Evolutionary conservation across 768 basidiomycete genomes (phyloP), one percentile per base, ranked within the genome.

Genomic region (Grammothele lineata): DNA sequence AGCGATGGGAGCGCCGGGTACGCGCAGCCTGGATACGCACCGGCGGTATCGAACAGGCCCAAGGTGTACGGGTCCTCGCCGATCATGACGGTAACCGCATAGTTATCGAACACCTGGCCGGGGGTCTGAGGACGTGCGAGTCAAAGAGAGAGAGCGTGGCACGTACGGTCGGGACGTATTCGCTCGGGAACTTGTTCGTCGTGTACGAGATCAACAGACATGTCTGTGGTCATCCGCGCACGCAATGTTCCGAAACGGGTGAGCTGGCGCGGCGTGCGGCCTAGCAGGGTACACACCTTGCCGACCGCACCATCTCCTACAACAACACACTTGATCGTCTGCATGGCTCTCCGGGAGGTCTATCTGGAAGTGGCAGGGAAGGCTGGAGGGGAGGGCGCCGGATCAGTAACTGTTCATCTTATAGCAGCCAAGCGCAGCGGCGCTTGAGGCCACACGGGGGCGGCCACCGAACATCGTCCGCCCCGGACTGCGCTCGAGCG

Each of bases 81-180:
- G 71, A 99, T 98, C 96, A 99, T 98, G 49, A 99, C 96, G n/a
- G 95, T 98, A 53, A 98, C 96, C 52, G 96, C 96, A 71, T 94
- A 94, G 70, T 95, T 95, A 70, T 95, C 91, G 68, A 93, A 93
- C 50, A 92, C 87, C 89, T 91, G 70, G 15, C 32, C 70, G 15
- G 33, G n/a, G 38, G 32, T 30, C 26, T n/a, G 27, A 33, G 34
- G 15, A 18, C 37, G 30, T 49, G 43, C 32, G 24, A 11, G 19
- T 33, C 25, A 45, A 62, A 40, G 55, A 50, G 35, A 36, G 38
- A 11, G 44, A 45, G 30, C 36, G 44, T 18, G 35, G 35, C 12
- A 80, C 87, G 66, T 72, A 95, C 93, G 57, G 94, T 96, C 47
- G 94, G 94, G 40, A 98, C 95, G 72, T 97, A 97, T 81, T 99